Evolutionary conservation across 2,329 filamentous ascomycete species (phyloP).

Genomic region (Macrophomina pseudophaseolina): DNA sequence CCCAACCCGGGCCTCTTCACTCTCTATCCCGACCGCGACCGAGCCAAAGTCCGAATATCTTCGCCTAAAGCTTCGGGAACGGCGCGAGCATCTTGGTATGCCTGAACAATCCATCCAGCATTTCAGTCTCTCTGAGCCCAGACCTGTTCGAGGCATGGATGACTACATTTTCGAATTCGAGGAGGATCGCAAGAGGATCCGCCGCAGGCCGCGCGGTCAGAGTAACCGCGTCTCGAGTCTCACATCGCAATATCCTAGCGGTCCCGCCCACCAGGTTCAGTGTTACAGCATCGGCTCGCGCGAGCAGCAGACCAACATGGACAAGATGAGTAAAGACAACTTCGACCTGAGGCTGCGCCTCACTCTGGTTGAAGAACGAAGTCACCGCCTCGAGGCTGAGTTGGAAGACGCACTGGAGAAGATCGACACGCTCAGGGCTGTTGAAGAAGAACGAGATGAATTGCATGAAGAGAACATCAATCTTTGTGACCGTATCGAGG

Average conservation of each 20-base stretch:
- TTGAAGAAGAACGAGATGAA: constrained; percentile 22
- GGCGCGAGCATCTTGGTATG: constrained; percentile 17
- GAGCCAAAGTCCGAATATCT: constrained; percentile 21
- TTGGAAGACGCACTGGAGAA: constrained; percentile 24
- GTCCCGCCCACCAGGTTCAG: neutral
- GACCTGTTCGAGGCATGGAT: constrained; percentile 1
- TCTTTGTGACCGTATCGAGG: constrained; percentile 11
- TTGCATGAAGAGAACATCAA: constrained; percentile 19
- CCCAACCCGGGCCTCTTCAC: neutral
- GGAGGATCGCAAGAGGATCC: neutral
- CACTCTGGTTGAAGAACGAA: constrained; percentile 25
- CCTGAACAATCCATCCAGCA: neutral
- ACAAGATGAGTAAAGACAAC: constrained; percentile 27
- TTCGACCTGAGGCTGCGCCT: constrained; percentile 27
- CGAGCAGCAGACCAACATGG: constrained; percentile 19
- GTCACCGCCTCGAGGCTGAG: constrained; percentile 4
- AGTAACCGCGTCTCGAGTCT: constrained; percentile 2
- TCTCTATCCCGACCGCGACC: neutral
- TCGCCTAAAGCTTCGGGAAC: constrained; percentile 23
- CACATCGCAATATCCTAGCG: neutral
- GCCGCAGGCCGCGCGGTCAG: neutral
- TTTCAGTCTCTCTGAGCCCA: constrained; percentile 14
- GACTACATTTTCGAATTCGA: constrained; percentile 26
- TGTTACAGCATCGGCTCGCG: constrained; percentile 17
- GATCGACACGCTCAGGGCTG: constrained; percentile 3